phyloP scores from a whole-genome alignment of 495 filamentous ascomycete species.

The Aspergillus nanangensis region DNA sequence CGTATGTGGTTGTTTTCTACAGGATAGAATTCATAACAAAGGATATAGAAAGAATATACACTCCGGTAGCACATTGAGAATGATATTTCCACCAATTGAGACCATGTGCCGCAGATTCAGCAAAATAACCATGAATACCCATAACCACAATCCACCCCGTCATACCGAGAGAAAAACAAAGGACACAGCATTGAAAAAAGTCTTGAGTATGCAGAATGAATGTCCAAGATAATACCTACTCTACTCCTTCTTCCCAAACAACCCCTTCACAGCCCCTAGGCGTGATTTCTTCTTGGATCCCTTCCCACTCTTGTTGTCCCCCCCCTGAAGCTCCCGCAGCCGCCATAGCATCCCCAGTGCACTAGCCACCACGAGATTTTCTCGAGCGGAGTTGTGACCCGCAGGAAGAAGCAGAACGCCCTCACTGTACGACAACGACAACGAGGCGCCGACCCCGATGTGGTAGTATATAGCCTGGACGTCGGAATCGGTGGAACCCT shows the following conservation, averaged over 20 bases:
- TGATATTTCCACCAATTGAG: background rate
- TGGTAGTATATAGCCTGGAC: slow-evolving; percentile 4
- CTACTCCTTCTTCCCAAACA: slow-evolving; percentile 1
- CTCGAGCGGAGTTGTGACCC: background rate
- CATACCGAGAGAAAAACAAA: background rate
- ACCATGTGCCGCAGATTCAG: background rate
- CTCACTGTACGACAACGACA: slow-evolving; percentile 2
- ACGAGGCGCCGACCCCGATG: slow-evolving; percentile 2
- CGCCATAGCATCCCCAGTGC: slow-evolving; percentile 5
- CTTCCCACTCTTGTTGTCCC: background rate
- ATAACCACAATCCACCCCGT: background rate
- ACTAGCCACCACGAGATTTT: slow-evolving; percentile 3
- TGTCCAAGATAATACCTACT: background rate
- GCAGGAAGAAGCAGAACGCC: slow-evolving; percentile 4
- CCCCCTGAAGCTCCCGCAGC: slow-evolving; percentile 5
- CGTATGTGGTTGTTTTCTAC: background rate
- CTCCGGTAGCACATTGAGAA: background rate
- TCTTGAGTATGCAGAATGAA: background rate
- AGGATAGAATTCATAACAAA: background rate
- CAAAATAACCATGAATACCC: background rate
- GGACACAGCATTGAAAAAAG: background rate
- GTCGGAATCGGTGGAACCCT: background rate
- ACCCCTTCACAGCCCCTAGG: background rate
- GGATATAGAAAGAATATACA: background rate
- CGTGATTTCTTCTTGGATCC: background rate